Base-by-base conservation (phyloP, 495 filamentous ascomycete genomes). In the Tuber umbilicatum region DNA sequence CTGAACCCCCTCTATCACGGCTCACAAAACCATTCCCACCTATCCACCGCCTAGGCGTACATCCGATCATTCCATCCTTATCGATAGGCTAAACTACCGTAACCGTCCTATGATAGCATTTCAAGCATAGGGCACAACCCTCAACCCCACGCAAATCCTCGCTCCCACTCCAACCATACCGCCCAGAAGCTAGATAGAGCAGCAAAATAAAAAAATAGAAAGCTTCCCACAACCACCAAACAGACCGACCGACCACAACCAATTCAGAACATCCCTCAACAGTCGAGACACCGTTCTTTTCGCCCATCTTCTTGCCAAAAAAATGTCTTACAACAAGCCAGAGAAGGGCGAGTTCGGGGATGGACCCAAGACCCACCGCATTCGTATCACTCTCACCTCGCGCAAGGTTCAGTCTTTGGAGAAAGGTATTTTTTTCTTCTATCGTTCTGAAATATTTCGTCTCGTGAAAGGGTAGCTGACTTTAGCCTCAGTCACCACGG, bases 321-420 rank as follows among this genome's bases (percentile, higher is more conserved):
- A 87, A 76, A 96, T 96, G 93, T 95, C 93, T 85, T 97, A 92
- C 91, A 89, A 96, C 85, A 97, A 97, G 87, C 87, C 89, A 83
- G 94, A 97, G 87, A 97, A 97, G 89, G 93, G 78, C 78, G 81
- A 95, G 83, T 93, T 92, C 85, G 93, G 90, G 86, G 92, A 94
- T 83, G 90, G 89, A 83, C 92, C 92, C 80, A 97, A 97, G 90
- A 92, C 92, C 86, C 94, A 97, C 90, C 93, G 94, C 87, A 97
- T 97, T 89, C 92, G 94, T 83, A 97, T 98, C 90, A 98, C 94
- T 85, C 89, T 98, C 80, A 97, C 94, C 85, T 92, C 90, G 77
- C 89, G 91, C 85, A 97, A 97, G 87, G 95, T 99, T 84, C 85
- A 89, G 83, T 88, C 93, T 76, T 93, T 98, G 84, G 95, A 99